Base-by-base conservation (phyloP, 139 green algal species). In the Chlorella sp. region DNA sequence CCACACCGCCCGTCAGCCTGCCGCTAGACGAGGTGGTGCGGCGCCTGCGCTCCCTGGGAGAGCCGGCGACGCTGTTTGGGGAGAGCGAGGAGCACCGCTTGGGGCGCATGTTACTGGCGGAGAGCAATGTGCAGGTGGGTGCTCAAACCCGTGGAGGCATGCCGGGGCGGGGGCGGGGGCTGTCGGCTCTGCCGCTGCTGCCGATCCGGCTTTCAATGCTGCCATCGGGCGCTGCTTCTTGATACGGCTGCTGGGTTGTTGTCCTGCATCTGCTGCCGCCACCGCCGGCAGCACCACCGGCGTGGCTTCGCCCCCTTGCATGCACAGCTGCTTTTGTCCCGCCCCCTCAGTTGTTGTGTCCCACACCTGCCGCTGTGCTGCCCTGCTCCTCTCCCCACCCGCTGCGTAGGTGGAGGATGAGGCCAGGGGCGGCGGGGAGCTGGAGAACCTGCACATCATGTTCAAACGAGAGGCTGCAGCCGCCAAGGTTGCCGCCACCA, bases 51-150 rank as follows among this genome's bases (percentile, higher is more conserved):
- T 88, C 94, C 14, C 92, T 99, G 4, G 91, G 95, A 0, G 94
- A 99, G 90, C 98, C 98, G 2, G 95, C 93, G 14, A 99, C 96
- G 0, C 91, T 99, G 21, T 99, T 99, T 92, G 98, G 96, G 32
- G 98, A 99, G 94, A 95, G 75, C 22, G 92, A 96, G 9, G 91
- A 89, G 14, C 92, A 94, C 39, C 90, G 96, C 15, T 71, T 94
- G 9, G 77, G 90, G 48, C 95, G 97, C 22, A 86, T 99, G 82
- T 79, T 92, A 24, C 91, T 92, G 53, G 95, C 95, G 94, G 89
- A 94, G 88, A 93, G 96, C 60, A 89, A 93, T 34, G 76, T 97
- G 87, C 86, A 92, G 40, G 93, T 96, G 61, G 95, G 97, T 83
- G 94, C 97, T 73, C 85, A n/a, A n/a, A n/a, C 19, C 77, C 89